Evolutionary conservation across 1,284 basidiomycete species (phyloP), one percentile per base, ranked within the genome.

Genomic region (Macrocystidia cucumis): DNA sequence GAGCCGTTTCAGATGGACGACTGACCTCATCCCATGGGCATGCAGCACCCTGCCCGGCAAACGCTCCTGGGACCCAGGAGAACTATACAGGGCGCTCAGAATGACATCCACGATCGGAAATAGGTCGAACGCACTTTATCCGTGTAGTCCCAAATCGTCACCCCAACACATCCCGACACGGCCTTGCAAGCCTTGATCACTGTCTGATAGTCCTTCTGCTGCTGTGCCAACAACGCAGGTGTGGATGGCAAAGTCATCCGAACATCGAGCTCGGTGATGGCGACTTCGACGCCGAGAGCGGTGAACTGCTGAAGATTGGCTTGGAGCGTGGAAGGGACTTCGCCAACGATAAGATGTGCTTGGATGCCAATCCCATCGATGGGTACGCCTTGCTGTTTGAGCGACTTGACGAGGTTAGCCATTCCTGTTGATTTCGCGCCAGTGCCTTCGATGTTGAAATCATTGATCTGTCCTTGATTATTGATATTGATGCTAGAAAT

Each of bases 261-360:
- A 43, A 77, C 68, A 47, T 78, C 74, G 31, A 78, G 60, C 49
- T 76, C 74, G 6, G 74, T 77, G 40, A 77, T 63, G n/a, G 73
- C 72, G 13, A 78, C 63, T 42, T 77, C 73, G 27, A 78, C 54
- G 9, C 74, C 74, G 13, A 73, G 62, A 13, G 63, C 63, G 18
- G 62, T 56, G 46, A 78, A 72, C 32, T 63, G 57, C 45, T 65
- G 48, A 21, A 74, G 44, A 42, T 69, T 66, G 22, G 57, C 52
- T 45, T 69, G 57, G 34, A 74, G 47, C 7, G 56, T 58, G 11
- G 61, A 48, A 3, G 72, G 69, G 6, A 74, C 59, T 30, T 60
- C 42, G 14, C 72, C 71, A 37, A 72, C 66, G 42, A 72, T 68
- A 37, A 74, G 56, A 46, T 75, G 72, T 20, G 53, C 56, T 56